These are phyloP conservation scores for Akanthomyces lecanii DNA, from an alignment of 2,329 filamentous ascomycete species.

Conservation along the genomic window DNA sequence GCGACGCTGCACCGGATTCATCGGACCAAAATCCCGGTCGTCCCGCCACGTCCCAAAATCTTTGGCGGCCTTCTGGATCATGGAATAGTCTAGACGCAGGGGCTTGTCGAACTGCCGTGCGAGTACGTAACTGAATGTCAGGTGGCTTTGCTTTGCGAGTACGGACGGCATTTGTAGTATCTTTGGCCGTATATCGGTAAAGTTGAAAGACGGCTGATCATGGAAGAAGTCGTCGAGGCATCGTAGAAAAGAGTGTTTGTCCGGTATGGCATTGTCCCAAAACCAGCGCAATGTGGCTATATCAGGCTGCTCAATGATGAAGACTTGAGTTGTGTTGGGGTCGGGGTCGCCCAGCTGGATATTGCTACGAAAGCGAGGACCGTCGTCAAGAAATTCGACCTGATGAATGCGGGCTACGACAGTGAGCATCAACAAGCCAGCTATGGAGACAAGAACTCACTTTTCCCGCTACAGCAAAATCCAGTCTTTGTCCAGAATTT, in stretches of 20 bases:
- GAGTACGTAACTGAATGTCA: conserved; percentile 13
- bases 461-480: conserved; percentile 2
- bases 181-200: conserved; percentile 4
- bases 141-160: conserved; percentile 8
- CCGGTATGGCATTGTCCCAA: not conserved
- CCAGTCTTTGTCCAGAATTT: conserved; percentile 11
- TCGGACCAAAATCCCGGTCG: conserved; percentile 16
- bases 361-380: conserved; percentile 8
- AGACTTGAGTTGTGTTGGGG: not conserved
- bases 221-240: conserved; percentile 17
- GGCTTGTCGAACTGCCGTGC: conserved; percentile 17
- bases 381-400: conserved; percentile 5
- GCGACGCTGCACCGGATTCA: conserved; percentile 18
- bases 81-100: conserved; percentile 8
- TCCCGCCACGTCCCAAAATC: conserved; percentile 16
- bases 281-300: conserved; percentile 3
- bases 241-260: conserved; percentile 5
- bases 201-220: conserved; percentile 17
- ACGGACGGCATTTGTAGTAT: conserved; percentile 14
- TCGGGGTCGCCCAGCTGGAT: not conserved
- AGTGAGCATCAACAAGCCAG: not conserved
- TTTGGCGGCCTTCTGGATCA: conserved; percentile 14
- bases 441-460: not conserved
- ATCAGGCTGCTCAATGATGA: conserved; percentile 15
- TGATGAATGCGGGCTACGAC: conserved; percentile 8